phyloP scores from a whole-genome alignment of 2,329 filamentous ascomycete species.

The Incumbomyces delicatus region DNA sequence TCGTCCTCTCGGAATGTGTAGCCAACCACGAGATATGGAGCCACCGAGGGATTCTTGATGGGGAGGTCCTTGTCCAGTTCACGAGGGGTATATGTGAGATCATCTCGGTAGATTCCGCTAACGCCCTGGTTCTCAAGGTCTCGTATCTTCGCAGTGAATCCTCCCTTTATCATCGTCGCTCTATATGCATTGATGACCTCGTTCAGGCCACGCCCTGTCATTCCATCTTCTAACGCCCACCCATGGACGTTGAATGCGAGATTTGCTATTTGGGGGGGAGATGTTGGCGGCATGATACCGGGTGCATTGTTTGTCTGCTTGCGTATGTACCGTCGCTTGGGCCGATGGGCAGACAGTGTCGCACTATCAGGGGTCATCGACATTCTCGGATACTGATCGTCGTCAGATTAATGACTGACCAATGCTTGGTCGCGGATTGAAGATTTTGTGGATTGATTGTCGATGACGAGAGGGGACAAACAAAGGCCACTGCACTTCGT shows the following conservation, averaged over 20 bases:
- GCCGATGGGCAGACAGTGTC: neutral
- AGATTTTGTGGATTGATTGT: too few species aligned
- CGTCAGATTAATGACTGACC: too few species aligned
- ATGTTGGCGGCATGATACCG: constrained; percentile 1
- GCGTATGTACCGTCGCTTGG: constrained; percentile 2
- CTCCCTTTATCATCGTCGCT: constrained; percentile 6
- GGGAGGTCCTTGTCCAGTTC: constrained; percentile 3
- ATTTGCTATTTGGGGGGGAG: constrained; percentile 4
- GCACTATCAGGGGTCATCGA: too few species aligned
- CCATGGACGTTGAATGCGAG: constrained; percentile 8
- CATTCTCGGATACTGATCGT: too few species aligned
- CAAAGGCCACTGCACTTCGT: too few species aligned
- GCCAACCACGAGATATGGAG: constrained; percentile 4
- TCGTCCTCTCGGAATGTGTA: constrained; percentile 6
- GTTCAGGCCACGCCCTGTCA: neutral
- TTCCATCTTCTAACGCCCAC: constrained; percentile 4
- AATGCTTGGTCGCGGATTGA: too few species aligned
- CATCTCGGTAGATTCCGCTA: constrained; percentile 1
- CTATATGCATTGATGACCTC: constrained; percentile 8
- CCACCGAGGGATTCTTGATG: neutral
- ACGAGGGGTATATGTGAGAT: constrained; percentile 1
- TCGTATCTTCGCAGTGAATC: constrained; percentile 3
- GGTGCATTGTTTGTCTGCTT: constrained; percentile 4
- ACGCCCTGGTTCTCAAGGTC: neutral
- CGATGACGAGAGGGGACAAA: too few species aligned